phyloP scores from a whole-genome alignment of 768 basidiomycete species.

The Clavulina sp. region DNA sequence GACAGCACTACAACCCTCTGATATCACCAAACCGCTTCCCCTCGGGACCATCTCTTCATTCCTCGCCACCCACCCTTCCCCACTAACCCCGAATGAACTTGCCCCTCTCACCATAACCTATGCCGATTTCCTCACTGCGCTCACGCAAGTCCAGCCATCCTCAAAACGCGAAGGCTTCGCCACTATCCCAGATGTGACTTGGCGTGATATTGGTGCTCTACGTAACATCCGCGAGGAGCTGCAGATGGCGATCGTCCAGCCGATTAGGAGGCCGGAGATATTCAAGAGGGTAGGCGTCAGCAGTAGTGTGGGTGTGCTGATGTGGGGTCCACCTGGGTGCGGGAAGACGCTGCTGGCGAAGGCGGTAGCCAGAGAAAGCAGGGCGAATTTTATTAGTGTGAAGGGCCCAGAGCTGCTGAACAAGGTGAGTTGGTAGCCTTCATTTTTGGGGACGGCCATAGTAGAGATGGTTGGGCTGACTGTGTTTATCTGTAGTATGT shows the following conservation, averaged over 20 bases:
- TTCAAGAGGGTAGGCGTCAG: conserved; percentile 81
- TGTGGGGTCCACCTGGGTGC: conserved; percentile 99
- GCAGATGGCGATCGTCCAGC: conserved; percentile 95
- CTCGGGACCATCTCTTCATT: conserved; percentile 73
- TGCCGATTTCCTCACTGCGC: conserved; percentile 60
- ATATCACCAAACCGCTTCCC: conserved; percentile 25
- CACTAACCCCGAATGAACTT: conserved; percentile 63
- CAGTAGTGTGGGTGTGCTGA: conserved; percentile 77
- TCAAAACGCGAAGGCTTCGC: conserved; percentile 97
- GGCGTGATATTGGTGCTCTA: conserved; percentile 91
- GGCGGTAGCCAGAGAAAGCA: conserved; percentile 90
- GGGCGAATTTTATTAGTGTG: conserved; percentile 94
- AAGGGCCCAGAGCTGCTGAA: conserved; percentile 95
- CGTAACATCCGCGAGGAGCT: conserved; percentile 73
- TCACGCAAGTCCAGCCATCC: conserved; percentile 86
- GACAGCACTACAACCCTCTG: conserved; percentile 17
- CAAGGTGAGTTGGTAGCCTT: conserved; percentile 40
- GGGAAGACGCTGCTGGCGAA: conserved; percentile 97
- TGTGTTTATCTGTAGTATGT: conserved; percentile 50
- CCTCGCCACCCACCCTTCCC: conserved; percentile 67
- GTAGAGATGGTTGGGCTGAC: neutral
- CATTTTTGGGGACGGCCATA: neutral
- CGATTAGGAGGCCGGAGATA: conserved; percentile 74
- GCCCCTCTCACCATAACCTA: conserved; percentile 65
- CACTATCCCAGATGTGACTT: conserved; percentile 88